Evolutionary conservation across 1,139 yeast genomes (phyloP).

Genomic region (Candida buenavistaensis): DNA sequence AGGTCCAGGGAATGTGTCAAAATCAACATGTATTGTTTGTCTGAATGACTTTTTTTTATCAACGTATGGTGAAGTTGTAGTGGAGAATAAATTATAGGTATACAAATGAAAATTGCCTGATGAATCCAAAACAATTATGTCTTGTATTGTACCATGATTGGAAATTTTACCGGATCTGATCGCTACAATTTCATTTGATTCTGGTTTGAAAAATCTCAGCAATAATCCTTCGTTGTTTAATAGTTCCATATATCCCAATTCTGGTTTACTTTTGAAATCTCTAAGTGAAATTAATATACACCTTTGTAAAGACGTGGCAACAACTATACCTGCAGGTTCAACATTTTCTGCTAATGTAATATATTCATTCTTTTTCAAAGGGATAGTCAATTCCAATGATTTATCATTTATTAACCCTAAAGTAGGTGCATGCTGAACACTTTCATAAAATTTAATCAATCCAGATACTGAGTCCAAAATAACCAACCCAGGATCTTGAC

Average conservation of each 20-base stretch:
- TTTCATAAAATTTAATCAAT: constrained; percentile 59
- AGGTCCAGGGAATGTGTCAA: constrained; percentile 45
- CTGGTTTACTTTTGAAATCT: constrained; percentile 69
- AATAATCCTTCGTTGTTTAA: constrained; percentile 26
- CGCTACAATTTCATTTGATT: constrained; percentile 52
- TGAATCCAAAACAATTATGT: constrained; percentile 46
- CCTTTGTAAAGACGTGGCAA: constrained; percentile 73
- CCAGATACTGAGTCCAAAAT: constrained; percentile 60
- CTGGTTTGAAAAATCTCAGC: constrained; percentile 22
- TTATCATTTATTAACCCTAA: constrained; percentile 56
- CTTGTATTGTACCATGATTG: constrained; percentile 50
- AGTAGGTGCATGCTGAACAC: constrained; percentile 68
- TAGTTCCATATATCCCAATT: constrained; percentile 38
- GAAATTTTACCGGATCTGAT: constrained; percentile 56
- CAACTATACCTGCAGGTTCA: constrained; percentile 73
- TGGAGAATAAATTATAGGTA: constrained; percentile 32
- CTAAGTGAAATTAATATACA: constrained; percentile 62
- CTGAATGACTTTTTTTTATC: constrained; percentile 28
- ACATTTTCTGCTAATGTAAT: constrained; percentile 59
- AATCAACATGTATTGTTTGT: constrained; percentile 32
- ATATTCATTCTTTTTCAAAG: constrained; percentile 47
- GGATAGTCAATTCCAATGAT: constrained; percentile 40
- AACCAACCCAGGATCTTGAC: constrained; percentile 67
- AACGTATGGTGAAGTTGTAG: constrained; percentile 29
- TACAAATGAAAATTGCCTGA: constrained; percentile 40